Conservation (phyloP, 306 rosid species). For the Chamaecrista fasciculata region DNA sequence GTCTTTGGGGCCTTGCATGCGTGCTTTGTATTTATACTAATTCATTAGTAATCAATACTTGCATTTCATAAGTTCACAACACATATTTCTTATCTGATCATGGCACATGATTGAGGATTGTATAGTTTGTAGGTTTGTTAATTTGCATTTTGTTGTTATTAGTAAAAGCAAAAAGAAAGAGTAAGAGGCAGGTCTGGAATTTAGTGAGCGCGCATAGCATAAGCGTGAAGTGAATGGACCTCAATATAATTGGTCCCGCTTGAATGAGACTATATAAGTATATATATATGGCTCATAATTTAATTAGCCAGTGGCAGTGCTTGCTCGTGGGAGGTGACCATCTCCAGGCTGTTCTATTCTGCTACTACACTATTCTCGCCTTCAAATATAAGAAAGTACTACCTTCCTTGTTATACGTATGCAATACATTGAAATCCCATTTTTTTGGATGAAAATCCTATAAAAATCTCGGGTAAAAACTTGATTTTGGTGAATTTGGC, state of each 20-base stretch:
- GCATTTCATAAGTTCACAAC: constrained; percentile 17
- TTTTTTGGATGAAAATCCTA: no score
- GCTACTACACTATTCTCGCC: constrained; percentile 1
- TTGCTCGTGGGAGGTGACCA: constrained; percentile 46
- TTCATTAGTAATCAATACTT: constrained; percentile 43
- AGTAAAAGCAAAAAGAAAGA: constrained; percentile 15
- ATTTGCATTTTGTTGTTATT: constrained; percentile 43
- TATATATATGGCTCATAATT: constrained; percentile 32
- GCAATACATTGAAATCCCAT: no score
- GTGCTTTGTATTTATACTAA: constrained; percentile 45
- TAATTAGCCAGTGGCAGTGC: constrained; percentile 6
- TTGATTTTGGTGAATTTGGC: no score
- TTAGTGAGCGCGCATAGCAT: constrained; percentile 31
- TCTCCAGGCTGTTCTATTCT: constrained; percentile 28
- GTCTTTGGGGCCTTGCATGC: constrained; percentile 80
- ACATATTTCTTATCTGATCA: background rate
- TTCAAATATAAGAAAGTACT: constrained; percentile 26
- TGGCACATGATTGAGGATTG: constrained; percentile 48
- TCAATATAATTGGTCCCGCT: constrained; percentile 50
- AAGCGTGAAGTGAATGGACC: constrained; percentile 26
- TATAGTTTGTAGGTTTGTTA: constrained; percentile 49
- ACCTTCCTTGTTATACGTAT: no score
- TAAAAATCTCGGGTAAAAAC: no score
- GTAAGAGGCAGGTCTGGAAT: constrained; percentile 36
- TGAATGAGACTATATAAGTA: no score